These are phyloP conservation scores for Colletotrichum sp. DNA, from an alignment of 2,329 filamentous ascomycete species.

Conservation along the genomic window DNA sequence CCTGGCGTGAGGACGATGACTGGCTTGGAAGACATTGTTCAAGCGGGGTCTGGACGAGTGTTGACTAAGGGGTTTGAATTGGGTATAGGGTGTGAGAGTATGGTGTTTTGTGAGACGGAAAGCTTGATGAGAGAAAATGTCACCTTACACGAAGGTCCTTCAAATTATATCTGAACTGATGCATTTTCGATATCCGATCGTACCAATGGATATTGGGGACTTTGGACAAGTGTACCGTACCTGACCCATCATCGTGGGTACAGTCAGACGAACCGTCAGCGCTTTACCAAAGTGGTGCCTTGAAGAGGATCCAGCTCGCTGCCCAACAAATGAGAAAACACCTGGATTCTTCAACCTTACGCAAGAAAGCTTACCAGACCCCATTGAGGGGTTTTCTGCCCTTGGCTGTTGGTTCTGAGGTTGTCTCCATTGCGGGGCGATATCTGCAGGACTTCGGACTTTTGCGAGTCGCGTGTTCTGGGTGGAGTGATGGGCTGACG, in stretches of 20 bases:
- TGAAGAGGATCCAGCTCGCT: neutral
- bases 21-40: constrained; percentile 8
- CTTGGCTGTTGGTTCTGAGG: neutral
- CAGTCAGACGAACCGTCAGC: neutral
- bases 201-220: neutral
- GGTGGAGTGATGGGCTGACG: neutral
- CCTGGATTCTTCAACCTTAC: neutral
- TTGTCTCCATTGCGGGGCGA: neutral
- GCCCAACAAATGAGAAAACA: neutral
- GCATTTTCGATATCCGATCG: neutral
- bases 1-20: constrained; percentile 42
- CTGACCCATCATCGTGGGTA: neutral
- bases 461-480: neutral
- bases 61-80: neutral
- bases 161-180: neutral
- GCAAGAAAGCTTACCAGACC: neutral
- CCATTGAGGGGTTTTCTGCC: neutral
- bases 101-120: neutral
- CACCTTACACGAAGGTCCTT: rapidly evolving
- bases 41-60: neutral
- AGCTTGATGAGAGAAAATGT: neutral
- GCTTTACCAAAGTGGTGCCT: neutral
- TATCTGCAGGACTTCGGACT: neutral
- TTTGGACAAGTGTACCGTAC: neutral
- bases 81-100: rapidly evolving